Percentiles rank a stretch among this genome's conserved stretches.
Conservation (phyloP, 768 basidiomycete species). For the Suillus cothurnatus region DNA sequence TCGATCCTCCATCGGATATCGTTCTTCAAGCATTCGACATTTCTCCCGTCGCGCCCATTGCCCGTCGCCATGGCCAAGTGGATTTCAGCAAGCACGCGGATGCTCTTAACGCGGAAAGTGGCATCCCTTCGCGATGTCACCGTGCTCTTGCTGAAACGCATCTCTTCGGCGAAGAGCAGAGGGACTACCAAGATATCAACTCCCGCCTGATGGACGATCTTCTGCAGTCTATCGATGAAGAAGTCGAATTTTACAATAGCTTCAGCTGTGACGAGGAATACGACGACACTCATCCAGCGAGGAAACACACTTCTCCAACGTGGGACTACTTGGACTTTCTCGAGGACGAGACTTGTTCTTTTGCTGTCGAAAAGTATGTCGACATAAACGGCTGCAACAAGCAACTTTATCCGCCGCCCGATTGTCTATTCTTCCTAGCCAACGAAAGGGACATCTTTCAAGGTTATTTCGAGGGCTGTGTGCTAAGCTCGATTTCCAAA, state of each 20-base stretch:
- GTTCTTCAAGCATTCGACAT: background rate
- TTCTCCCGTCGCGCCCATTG: background rate
- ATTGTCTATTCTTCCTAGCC: background rate
- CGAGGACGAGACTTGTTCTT: background rate
- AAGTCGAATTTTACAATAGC: conserved; percentile 1
- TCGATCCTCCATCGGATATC: background rate
- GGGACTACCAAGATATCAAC: background rate
- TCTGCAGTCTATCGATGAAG: background rate
- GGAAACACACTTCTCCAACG: background rate
- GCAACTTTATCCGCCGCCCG: background rate
- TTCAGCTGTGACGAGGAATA: background rate
- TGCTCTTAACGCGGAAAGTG: background rate
- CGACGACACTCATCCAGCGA: background rate
- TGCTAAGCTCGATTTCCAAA: background rate
- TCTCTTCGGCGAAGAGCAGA: background rate
- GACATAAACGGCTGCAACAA: background rate
- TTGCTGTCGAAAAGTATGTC: background rate
- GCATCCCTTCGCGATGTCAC: background rate
- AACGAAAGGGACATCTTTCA: background rate
- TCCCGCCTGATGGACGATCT: background rate
- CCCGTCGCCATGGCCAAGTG: background rate
- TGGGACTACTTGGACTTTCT: background rate
- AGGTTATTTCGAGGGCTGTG: background rate
- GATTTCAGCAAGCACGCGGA: background rate
- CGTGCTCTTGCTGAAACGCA: background rate